These are phyloP conservation scores for Mycena floridula DNA, from an alignment of 768 basidiomycete species.

Conservation along the genomic window DNA sequence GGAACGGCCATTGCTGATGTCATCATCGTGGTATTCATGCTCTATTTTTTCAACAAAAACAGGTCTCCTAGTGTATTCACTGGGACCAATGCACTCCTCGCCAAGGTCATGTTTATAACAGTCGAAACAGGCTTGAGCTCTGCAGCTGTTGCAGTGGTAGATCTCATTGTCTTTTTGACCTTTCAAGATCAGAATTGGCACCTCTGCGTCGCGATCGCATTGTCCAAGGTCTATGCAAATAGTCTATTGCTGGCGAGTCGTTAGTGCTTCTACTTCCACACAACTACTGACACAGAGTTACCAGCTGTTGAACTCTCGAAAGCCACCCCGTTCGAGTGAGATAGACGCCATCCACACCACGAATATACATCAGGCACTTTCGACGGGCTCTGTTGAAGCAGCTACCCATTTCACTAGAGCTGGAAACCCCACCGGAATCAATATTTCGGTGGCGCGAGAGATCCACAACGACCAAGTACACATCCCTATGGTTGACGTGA, in stretches of 20 bases:
- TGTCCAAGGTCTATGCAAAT: constrained; percentile 20
- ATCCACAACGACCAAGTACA: too few relatives aligned
- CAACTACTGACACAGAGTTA: too few relatives aligned
- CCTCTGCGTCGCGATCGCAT: constrained; percentile 13
- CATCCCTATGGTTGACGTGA: too few relatives aligned
- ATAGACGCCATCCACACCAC: too few relatives aligned
- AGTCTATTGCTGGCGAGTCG: constrained; percentile 17
- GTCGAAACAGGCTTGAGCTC: constrained; percentile 18
- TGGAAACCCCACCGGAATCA: too few relatives aligned
- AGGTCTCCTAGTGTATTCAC: constrained; percentile 14
- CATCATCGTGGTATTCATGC: constrained; percentile 16
- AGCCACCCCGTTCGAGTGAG: too few relatives aligned
- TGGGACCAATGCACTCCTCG: constrained; percentile 11
- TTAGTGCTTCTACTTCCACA: too few relatives aligned
- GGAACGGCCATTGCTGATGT: constrained; percentile 18
- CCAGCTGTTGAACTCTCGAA: too few relatives aligned
- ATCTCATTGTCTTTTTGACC: constrained; percentile 14
- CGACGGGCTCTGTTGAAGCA: too few relatives aligned
- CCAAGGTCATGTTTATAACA: constrained; percentile 15
- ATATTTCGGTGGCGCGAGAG: too few relatives aligned
- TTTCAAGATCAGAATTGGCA: constrained; percentile 17
- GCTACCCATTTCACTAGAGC: too few relatives aligned
- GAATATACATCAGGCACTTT: too few relatives aligned
- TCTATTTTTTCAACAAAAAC: constrained; percentile 14
- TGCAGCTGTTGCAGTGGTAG: constrained; percentile 16